Evolutionary conservation across 805 yeast genomes (phyloP), one percentile per base, ranked within the genome.

Genomic region (Pichia phayaonensis): DNA sequence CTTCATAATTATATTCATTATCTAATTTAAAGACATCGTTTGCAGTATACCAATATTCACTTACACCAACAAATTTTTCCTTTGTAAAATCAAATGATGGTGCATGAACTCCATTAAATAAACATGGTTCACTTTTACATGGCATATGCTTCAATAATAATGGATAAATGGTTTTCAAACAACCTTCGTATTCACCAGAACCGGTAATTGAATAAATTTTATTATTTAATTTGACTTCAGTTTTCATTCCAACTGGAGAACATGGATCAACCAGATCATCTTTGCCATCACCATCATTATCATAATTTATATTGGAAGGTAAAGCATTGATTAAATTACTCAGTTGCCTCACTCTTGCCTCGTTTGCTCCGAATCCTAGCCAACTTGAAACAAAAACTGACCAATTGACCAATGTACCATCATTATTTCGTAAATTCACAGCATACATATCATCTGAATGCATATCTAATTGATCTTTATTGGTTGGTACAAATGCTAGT

Each of bases 11-110:
- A 64, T 90, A 90, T 50, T 82, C 88, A 15, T 97, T 98, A 3
- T 95, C 92, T 70, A 89, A 76, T 40, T 84, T 80, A 64, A 90
- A 90, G 4, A 92, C 79, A 62, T 92, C 98, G 60, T 90, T 86
- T 3, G 97, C 90, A 0, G 97, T 89, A 64, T 94, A 92, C 97
- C 98, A 94, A 69, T 89, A 94, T 67, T 94, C 99, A 8, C 96
- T 87, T 22, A 92, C 84, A 0, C 99, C 99, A 27, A 94, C 85
- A 67, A 94, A 90, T 60, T 81, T 85, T 60, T 89, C 95, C 45
- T 74, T 74, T 15, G 76, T 74, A 61, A 88, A 89, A 68, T 90
- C 89, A 54, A 94, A 80, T 29, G 75, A 78, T 5, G 99, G 99
- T 0, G 90, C 96, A 69, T 92, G 97, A 16, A 89, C 89, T 31